Evolutionary conservation across 2,329 filamentous ascomycete species (phyloP), one percentile per base, ranked within the genome.

Genomic region (Fusarium incarnatum): DNA sequence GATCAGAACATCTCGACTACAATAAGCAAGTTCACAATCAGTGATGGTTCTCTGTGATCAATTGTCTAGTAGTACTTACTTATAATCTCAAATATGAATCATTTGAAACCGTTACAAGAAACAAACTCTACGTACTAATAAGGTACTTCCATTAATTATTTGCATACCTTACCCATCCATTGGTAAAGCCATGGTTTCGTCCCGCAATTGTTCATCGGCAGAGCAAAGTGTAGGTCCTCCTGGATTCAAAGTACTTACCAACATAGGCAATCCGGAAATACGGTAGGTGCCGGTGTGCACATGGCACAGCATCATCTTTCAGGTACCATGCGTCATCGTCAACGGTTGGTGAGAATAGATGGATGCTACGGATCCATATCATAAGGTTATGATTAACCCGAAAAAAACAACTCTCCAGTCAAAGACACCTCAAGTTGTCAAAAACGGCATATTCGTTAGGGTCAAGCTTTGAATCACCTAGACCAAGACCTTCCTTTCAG

Each of bases 271-370:
- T 59, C 53, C 46, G 46, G 30, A 40, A 23, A 45, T 41, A 71
- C 68, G 59, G 68, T 50, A 61, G 59, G 44, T 65, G 68, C 58
- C 54, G 54, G 50, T 55, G 50, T 64, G 50, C 56, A 44, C 44
- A 64, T 62, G 63, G 63, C 67, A 71, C 42, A 46, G 40, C 44
- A 53, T 49, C 46, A 37, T 37, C 34, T 56, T 61, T 47, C 28
- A 57, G 48, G 23, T 48, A 45, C 57, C 42, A 64, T 62, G 63
- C 61, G 58, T 70, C 49, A 59, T 67, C 50, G 18, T 64, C 45
- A 64, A 61, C 34, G 46, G 52, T 23, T 55, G 47, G 27, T 40
- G 45, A 54, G 37, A 46, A 48, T 42, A 34, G n/a, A 50, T 30
- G n/a, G 18, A 49, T 32, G 18, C 15, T 30, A 41, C 52, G 13